Evolutionary conservation across 208 protist species (phyloP).

Genomic region (Novymonas esmeraldas): DNA sequence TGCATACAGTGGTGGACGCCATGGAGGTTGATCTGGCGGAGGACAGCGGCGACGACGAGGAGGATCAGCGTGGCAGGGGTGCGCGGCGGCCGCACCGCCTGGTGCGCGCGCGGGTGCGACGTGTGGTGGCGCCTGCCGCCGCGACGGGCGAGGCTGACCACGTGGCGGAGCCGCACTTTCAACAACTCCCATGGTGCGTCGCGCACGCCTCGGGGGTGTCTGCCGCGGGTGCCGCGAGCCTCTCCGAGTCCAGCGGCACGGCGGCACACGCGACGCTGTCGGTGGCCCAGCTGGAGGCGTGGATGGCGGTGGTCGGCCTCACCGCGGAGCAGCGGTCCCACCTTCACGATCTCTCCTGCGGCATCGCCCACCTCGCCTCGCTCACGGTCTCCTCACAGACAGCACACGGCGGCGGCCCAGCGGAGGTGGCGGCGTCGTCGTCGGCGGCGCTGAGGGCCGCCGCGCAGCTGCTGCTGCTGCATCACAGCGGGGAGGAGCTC

Average conservation of each 20-base stretch:
- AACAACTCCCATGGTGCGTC: slow-evolving; percentile 1
- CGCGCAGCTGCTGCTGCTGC: slow-evolving; percentile 6
- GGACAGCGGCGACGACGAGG: neutral
- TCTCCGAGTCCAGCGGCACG: neutral
- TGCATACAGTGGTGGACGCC: neutral
- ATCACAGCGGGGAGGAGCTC: slow-evolving; percentile 13
- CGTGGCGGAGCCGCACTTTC: slow-evolving; percentile 4
- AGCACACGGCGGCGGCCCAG: neutral
- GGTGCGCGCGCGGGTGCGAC: neutral
- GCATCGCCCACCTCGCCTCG: slow-evolving; percentile 4
- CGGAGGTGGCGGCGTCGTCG: slow-evolving; percentile 3
- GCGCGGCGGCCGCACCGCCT: neutral
- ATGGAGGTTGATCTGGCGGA: slow-evolving; percentile 2
- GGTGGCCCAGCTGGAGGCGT: neutral
- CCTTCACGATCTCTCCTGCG: slow-evolving; percentile 10
- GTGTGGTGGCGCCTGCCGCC: slow-evolving; percentile 1
- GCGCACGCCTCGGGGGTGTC: slow-evolving; percentile 1
- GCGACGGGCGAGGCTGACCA: neutral
- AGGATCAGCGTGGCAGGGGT: neutral
- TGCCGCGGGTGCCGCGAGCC: neutral
- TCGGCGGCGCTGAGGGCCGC: slow-evolving; percentile 7
- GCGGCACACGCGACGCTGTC: neutral
- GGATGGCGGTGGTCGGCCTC: slow-evolving; percentile 6
- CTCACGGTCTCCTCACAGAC: slow-evolving; percentile 7
- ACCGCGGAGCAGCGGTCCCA: slow-evolving; percentile 2